phyloP scores from a whole-genome alignment of 2,329 filamentous ascomycete species.

The Scedosporium boydii region DNA sequence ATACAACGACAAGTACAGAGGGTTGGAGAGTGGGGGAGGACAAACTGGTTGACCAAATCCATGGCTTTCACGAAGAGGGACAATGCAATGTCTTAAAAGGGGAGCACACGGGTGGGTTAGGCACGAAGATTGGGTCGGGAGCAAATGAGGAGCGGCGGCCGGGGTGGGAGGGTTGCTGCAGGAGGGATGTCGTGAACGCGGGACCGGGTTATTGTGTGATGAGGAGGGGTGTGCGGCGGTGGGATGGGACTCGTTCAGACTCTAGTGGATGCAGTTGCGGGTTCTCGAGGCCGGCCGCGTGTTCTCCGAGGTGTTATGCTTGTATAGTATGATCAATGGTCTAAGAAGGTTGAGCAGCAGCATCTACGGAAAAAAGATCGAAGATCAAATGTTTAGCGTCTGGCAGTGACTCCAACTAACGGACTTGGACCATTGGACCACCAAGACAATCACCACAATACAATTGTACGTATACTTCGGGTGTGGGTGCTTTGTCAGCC shows the following conservation, averaged over 20 bases:
- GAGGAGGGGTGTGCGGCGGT: not conserved
- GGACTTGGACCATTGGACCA: too few relatives aligned
- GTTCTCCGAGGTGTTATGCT: not conserved
- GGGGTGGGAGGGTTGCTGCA: not conserved
- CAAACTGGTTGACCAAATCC: conserved; percentile 46
- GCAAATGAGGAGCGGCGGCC: not conserved
- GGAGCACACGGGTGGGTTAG: not conserved
- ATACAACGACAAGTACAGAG: not conserved
- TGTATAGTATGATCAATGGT: too few relatives aligned
- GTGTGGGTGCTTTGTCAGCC: not conserved
- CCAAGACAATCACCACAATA: too few relatives aligned
- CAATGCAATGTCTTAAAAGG: not conserved
- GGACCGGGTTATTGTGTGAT: not conserved
- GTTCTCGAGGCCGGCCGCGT: not conserved
- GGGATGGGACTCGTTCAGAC: not conserved
- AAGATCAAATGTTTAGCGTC: too few relatives aligned
- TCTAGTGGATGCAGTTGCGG: not conserved
- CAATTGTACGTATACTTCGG: too few relatives aligned
- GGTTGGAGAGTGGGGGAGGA: conserved; percentile 11
- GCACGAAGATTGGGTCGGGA: not conserved
- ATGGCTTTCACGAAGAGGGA: conserved; percentile 18
- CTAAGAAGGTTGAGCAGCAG: too few relatives aligned
- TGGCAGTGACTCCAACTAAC: too few relatives aligned
- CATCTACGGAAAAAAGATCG: too few relatives aligned
- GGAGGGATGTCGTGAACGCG: not conserved